Base-by-base conservation (phyloP, 495 filamentous ascomycete species). In the Collariella sp. region DNA sequence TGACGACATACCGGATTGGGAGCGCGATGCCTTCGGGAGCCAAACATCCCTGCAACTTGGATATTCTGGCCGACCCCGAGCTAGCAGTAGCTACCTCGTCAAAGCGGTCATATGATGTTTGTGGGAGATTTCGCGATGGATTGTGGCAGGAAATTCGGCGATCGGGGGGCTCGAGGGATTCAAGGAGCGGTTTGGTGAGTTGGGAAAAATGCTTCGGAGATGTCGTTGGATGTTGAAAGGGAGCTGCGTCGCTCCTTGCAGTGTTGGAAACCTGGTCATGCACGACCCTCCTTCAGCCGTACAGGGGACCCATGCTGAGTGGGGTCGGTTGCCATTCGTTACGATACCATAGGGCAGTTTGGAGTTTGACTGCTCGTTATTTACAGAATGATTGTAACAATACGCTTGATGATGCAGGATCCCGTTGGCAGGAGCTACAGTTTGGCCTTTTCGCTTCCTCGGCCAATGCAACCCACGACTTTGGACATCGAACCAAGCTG, bases 1-100 rank as follows among this genome's bases (percentile, higher is more conserved):
- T 67, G 67, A 66, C 62, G 63, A 73, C 73, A 72, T 75, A 76
- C 73, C 66, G 62, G 67, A 59, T 68, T 64, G 20, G 71, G 69
- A 52, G 66, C 63, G 39, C 72, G 69, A 60, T 74, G 71, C 60
- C 66, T 70, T 62, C 71, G 68, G 55, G 71, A 71, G 55, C 63
- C 68, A 63, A 76, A 76, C 73, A 76, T 76, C 36, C 53, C 70
- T 58, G 50, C 53, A 52, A 31, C 26, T 9, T 31, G 26, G 50
- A 55, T 50, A 53, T 24, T 31, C 38, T 51, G 49, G 46, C 55
- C 36, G 38, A 18, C 44, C 52, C 53, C 39, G 59, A 22, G 52
- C 52, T 43, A 40, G 18, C 4, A 35, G 46, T 41, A 47, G 48
- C 44, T 54, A 59, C 51, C 59, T 62, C 35, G 51, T 12, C 10